phyloP scores from a whole-genome alignment of 2,329 filamentous ascomycete species.

The Chaetoscypha palmicola region DNA sequence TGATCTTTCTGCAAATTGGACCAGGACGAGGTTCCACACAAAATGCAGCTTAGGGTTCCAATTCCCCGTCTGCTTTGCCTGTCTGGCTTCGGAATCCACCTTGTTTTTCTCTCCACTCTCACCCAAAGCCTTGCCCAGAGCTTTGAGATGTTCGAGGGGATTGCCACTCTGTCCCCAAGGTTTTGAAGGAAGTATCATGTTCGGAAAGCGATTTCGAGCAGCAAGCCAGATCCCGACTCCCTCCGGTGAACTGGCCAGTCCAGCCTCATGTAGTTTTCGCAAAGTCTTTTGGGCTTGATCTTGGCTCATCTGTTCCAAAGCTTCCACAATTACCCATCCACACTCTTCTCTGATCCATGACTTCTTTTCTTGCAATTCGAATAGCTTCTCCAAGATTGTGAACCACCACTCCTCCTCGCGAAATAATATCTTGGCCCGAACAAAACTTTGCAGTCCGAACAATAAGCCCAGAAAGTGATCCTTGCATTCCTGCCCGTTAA shows the following conservation, averaged over 20 bases:
- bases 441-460: slow-evolving; percentile 80
- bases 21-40: slow-evolving; percentile 77
- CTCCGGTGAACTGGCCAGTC: slow-evolving; percentile 74
- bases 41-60: slow-evolving; percentile 80
- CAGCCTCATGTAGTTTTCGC: slow-evolving; percentile 52
- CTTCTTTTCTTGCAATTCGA: slow-evolving; percentile 71
- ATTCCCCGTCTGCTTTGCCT: slow-evolving; percentile 50
- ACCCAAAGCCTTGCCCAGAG: slow-evolving; percentile 71
- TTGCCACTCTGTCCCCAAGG: slow-evolving; percentile 64
- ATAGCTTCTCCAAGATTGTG: slow-evolving; percentile 63
- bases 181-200: slow-evolving; percentile 57
- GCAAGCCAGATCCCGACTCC: slow-evolving; percentile 84
- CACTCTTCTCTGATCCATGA: slow-evolving; percentile 87
- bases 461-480: slow-evolving; percentile 80
- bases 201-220: slow-evolving; percentile 55
- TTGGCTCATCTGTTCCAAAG: slow-evolving; percentile 54
- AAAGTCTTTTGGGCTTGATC: slow-evolving; percentile 54
- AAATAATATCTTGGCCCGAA: slow-evolving; percentile 70
- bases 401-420: slow-evolving; percentile 52
- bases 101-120: slow-evolving; percentile 56
- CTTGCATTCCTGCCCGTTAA: slow-evolving; percentile 67
- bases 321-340: slow-evolving; percentile 71
- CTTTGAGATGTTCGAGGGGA: slow-evolving; percentile 63
- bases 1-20: slow-evolving; percentile 38
- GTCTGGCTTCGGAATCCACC: slow-evolving; percentile 38